Evolutionary conservation across 805 yeast species (phyloP).

Genomic region (Candida stauntonica): DNA sequence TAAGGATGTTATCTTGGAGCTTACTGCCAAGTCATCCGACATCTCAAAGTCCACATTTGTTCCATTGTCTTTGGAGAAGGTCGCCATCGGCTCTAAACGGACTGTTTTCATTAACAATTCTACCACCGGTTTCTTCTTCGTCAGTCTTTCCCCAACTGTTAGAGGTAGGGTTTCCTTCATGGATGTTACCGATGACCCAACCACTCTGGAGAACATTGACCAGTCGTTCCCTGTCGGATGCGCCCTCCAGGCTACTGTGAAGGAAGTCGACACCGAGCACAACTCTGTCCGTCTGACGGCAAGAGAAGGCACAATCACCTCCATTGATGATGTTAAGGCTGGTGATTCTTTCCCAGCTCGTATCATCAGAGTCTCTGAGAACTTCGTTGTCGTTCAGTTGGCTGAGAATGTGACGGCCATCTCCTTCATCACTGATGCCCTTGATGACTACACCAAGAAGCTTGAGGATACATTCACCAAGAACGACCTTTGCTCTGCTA

Average conservation of each 20-base stretch:
- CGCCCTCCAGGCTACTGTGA: slow-evolving; percentile 57
- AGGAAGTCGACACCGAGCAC: slow-evolving; percentile 48
- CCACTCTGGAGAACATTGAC: slow-evolving; percentile 44
- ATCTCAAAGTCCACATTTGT: slow-evolving; percentile 27
- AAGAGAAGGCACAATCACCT: slow-evolving; percentile 38
- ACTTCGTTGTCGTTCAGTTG: slow-evolving; percentile 62
- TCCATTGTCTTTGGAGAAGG: slow-evolving; percentile 36
- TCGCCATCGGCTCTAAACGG: slow-evolving; percentile 46
- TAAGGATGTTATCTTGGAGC: slow-evolving; percentile 57
- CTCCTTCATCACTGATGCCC: slow-evolving; percentile 72
- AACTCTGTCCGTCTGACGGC: slow-evolving; percentile 47
- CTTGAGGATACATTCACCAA: slow-evolving; percentile 44
- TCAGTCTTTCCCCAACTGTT: slow-evolving; percentile 61
- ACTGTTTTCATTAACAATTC: slow-evolving; percentile 64
- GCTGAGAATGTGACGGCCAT: slow-evolving; percentile 60
- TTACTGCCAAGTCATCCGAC: slow-evolving; percentile 49
- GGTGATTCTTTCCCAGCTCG: slow-evolving; percentile 60
- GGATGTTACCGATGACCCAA: slow-evolving; percentile 55
- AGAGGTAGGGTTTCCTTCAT: slow-evolving; percentile 63
- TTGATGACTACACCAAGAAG: slow-evolving; percentile 57
- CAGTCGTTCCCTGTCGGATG: slow-evolving; percentile 67
- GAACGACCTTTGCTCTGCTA: slow-evolving; percentile 55
- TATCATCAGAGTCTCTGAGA: slow-evolving; percentile 52
- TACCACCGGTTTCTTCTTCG: slow-evolving; percentile 59
- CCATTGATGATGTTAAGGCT: slow-evolving; percentile 46